Conservation (phyloP, 192 early-diverging fungal genomes). For the Linnemannia schmuckeri region DNA sequence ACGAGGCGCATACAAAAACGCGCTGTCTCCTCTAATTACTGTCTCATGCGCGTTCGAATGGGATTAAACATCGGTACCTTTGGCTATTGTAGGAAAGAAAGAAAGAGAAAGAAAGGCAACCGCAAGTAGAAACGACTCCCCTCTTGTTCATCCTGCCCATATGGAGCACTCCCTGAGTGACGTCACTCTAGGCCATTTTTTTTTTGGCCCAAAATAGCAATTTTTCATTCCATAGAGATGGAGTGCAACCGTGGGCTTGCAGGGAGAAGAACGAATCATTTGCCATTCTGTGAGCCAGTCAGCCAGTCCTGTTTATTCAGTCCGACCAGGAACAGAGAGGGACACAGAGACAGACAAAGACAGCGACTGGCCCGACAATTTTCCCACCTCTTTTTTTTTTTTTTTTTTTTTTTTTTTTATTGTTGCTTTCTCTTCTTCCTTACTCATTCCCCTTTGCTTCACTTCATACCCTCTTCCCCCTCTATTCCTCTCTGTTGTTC, state of each 20-base stretch:
- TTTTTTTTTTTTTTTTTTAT: not conserved
- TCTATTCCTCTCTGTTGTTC: not conserved
- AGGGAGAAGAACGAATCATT: not conserved
- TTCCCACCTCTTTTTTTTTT: conserved; percentile 2
- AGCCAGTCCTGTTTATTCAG: not conserved
- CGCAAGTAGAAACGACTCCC: not conserved
- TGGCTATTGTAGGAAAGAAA: not conserved
- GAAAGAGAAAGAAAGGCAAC: not conserved
- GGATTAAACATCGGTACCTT: too few species aligned
- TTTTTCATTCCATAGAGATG: not conserved
- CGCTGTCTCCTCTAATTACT: too few species aligned
- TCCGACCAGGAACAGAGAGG: not conserved
- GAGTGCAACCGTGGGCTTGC: not conserved
- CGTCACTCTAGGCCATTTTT: not conserved
- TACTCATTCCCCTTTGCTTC: not conserved
- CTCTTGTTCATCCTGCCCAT: not conserved
- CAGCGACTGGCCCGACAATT: conserved; percentile 5
- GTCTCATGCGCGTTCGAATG: too few species aligned
- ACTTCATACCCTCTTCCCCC: not conserved
- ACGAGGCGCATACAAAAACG: too few species aligned
- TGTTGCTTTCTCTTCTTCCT: not conserved
- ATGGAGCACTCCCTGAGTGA: not conserved
- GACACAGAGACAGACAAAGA: too few species aligned
- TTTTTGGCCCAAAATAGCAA: not conserved
- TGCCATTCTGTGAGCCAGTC: not conserved